phyloP scores from a whole-genome alignment of 2,329 filamentous ascomycete genomes.

The Macrophomina tecta region DNA sequence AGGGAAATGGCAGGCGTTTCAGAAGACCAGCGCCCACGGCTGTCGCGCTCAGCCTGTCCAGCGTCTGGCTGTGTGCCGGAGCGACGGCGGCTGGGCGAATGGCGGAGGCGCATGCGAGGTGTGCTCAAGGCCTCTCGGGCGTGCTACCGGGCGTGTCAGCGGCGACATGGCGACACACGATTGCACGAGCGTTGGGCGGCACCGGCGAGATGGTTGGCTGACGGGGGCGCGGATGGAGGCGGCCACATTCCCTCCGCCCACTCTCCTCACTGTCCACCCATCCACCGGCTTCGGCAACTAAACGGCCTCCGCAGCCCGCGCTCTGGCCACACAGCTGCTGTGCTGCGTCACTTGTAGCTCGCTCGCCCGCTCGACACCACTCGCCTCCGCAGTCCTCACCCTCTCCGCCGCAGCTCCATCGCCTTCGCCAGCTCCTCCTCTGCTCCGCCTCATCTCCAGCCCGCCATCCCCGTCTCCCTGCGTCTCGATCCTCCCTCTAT shows the following conservation, averaged over 20 bases:
- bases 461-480: neutral
- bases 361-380: neutral
- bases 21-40: constrained; percentile 5
- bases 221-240: neutral
- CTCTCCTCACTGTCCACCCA: neutral
- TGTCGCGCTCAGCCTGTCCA: neutral
- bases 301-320: too few species aligned
- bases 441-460: neutral
- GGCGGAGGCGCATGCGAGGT: neutral
- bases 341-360: neutral
- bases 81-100: neutral
- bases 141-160: constrained; percentile 10
- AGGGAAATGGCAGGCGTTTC: constrained; percentile 27
- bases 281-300: neutral
- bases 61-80: neutral
- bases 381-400: neutral
- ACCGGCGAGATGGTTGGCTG: neutral
- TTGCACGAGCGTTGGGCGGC: neutral
- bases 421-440: neutral
- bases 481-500: neutral
- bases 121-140: neutral
- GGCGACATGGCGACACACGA: neutral
- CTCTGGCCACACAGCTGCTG: neutral
- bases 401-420: neutral
- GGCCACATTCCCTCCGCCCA: neutral